Evolutionary conservation across 164 flowering plant species (phyloP).

Genomic region (Liquidambar formosana): DNA sequence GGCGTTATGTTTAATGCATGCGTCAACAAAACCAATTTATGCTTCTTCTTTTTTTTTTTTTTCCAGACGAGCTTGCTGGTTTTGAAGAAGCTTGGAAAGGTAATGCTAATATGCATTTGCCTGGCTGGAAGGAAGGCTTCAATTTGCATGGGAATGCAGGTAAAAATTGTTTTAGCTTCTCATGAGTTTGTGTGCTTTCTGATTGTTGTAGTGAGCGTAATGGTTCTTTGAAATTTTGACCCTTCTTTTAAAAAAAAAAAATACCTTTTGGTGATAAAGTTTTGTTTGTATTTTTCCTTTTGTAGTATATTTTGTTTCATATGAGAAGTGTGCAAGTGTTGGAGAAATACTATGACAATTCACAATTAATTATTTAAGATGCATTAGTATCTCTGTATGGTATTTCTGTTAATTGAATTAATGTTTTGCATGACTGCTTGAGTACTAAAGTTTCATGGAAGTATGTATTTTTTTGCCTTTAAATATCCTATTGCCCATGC

Average conservation of each 20-base stretch:
- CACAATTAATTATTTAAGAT: not conserved
- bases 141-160: slow-evolving; percentile 10
- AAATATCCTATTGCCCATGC: not conserved
- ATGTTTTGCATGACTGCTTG: not conserved
- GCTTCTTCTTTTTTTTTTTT: not conserved
- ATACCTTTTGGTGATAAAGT: not conserved
- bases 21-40: not conserved
- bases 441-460: not conserved
- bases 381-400: not conserved
- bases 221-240: not conserved
- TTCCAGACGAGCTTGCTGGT: slow-evolving; percentile 66
- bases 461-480: not conserved
- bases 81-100: slow-evolving; percentile 66
- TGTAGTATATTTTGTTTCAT: no score
- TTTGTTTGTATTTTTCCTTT: no score
- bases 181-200: not conserved
- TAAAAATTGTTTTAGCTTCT: slow-evolving; percentile 2
- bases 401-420: not conserved
- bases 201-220: no score
- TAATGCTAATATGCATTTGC: slow-evolving; percentile 26
- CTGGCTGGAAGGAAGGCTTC: slow-evolving; percentile 20
- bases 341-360: not conserved
- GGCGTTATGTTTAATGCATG: not conserved
- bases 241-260: not conserved
- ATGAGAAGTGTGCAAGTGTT: no score